Evolutionary conservation across 352 stramenopile genomes (phyloP).

Genomic region (Peronospora destructor): DNA sequence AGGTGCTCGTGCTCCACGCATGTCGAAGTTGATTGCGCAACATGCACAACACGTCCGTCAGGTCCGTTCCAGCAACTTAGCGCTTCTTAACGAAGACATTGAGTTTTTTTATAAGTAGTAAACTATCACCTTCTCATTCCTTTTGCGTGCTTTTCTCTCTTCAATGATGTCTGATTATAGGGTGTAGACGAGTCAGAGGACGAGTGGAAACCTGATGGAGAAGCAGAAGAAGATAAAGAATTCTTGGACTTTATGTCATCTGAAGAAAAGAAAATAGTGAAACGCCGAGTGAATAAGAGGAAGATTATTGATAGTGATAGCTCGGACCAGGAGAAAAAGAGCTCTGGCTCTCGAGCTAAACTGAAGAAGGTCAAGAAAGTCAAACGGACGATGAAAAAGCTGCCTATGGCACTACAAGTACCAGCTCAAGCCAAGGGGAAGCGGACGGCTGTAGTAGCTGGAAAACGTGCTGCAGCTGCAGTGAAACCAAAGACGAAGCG

Average conservation of each 20-base stretch:
- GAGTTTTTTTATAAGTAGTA: too few relatives aligned
- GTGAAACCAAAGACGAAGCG: conserved; percentile 19
- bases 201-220: conserved; percentile 33
- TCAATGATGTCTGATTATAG: conserved; percentile 12
- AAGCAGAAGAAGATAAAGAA: conserved; percentile 35
- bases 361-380: conserved; percentile 25
- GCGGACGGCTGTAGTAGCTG: conserved; percentile 11
- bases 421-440: conserved; percentile 10
- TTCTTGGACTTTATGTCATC: conserved; percentile 31
- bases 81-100: background rate
- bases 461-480: conserved; percentile 14
- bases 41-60: conserved; percentile 36
- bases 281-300: conserved; percentile 37
- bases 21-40: conserved; percentile 52
- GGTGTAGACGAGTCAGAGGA: conserved; percentile 35
- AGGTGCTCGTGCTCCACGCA: conserved; percentile 41
- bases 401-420: conserved; percentile 3
- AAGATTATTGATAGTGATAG: conserved; percentile 50
- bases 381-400: conserved; percentile 18
- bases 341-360: conserved; percentile 3
- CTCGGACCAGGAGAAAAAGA: conserved; percentile 35
- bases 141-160: conserved; percentile 9
- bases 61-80: conserved; percentile 17
- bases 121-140: background rate
- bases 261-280: conserved; percentile 30